Base-by-base conservation (phyloP, 2,329 filamentous ascomycete genomes). In the Colletotrichum zoysiae region DNA sequence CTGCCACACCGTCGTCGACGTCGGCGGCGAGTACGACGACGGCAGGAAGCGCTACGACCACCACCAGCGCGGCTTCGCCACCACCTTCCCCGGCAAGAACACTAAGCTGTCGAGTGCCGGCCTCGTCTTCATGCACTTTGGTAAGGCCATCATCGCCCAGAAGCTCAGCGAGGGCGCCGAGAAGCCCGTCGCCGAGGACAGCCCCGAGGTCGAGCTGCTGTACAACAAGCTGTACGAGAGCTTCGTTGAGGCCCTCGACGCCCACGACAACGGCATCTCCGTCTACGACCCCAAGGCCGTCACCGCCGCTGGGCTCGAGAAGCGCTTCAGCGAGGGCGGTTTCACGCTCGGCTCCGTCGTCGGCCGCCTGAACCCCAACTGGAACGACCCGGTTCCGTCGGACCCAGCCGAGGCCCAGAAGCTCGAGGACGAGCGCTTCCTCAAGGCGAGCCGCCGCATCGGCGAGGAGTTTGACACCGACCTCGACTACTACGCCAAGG, bases 1-100 rank as follows among this genome's bases (percentile, higher is more conserved):
- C 71, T 98, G 95, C 87, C 93, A 98, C 85, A 97, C 94, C 67
- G 95, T 99, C 71, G 95, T 98, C 76, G 96, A 99, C 80, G 96
- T 98, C n/a, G 95, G 95, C 79, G 95, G 95, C 77, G 93, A 95
- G 82, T 98, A 99, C 84, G 92, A 97, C 79, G 84, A 93, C 67
- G 81, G 85, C 62, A 84, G 83, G 75, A 90, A 94, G 83, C 93
- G 95, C 78, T 99, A 93, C 86, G 96, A 99, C 84, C 96, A 99
- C 85, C 96, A 99, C 88, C 96, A 99, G 87, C 94, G 95, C 75
- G 91, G 91, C 79, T 99, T 99, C 86, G 83, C 84, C 71, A 92
- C 93, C 69, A 94, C 92, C 58, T 99, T 99, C 84, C 95, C 95
- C 26, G 89, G 89, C 73, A 92, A 93, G 78, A 81, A 84, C 65